These are phyloP conservation scores for Dipodascopsis tothii DNA, from an alignment of 805 yeast species.

Conservation along the genomic window DNA sequence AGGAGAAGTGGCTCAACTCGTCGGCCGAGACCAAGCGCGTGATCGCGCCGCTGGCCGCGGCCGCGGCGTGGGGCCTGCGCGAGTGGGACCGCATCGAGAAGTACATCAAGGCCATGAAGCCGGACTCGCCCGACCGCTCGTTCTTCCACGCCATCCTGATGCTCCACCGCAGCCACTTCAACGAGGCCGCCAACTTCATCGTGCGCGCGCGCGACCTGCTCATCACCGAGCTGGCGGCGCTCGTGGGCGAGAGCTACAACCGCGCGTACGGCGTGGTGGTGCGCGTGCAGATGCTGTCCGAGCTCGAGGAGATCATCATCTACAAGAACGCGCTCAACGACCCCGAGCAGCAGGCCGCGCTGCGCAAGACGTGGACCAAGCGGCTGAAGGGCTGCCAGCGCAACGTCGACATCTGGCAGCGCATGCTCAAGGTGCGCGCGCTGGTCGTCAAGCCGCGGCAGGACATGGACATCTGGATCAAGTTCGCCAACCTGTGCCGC, in stretches of 20 bases:
- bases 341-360: slow-evolving; percentile 66
- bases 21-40: slow-evolving; percentile 66
- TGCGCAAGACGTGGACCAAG: slow-evolving; percentile 90
- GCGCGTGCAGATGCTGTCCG: slow-evolving; percentile 94
- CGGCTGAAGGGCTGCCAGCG: slow-evolving; percentile 88
- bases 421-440: slow-evolving; percentile 87
- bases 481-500: slow-evolving; percentile 91
- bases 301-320: slow-evolving; percentile 85
- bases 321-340: slow-evolving; percentile 80
- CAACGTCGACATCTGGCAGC: slow-evolving; percentile 98
- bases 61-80: slow-evolving; percentile 97
- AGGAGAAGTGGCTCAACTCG: slow-evolving; percentile 72
- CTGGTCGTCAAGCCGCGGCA: slow-evolving; percentile 90
- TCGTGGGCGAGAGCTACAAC: slow-evolving; percentile 90
- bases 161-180: slow-evolving; percentile 78
- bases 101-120: slow-evolving; percentile 81
- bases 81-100: slow-evolving; percentile 96
- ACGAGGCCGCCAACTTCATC: slow-evolving; percentile 71
- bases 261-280: slow-evolving; percentile 96
- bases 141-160: slow-evolving; percentile 87
- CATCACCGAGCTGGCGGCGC: slow-evolving; percentile 87
- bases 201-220: slow-evolving; percentile 77
- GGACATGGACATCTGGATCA: slow-evolving; percentile 96
- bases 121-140: slow-evolving; percentile 88
- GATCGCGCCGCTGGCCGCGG: slow-evolving; percentile 96